Evolutionary conservation across 805 yeast species (phyloP).

Genomic region (Ogataea nitratoaversa): DNA sequence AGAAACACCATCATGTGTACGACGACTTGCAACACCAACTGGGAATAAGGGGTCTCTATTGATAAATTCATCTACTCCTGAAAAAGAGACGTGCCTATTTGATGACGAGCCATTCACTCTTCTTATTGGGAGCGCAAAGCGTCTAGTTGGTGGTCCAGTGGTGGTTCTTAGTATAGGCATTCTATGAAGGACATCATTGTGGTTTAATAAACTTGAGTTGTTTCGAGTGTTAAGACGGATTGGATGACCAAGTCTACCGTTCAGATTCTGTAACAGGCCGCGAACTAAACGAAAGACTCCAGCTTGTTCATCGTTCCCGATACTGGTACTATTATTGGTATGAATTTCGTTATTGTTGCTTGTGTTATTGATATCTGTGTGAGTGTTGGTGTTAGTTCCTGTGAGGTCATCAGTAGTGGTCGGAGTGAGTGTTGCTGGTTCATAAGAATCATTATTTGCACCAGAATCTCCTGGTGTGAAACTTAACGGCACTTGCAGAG

Average conservation of each 20-base stretch:
- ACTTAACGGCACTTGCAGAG: conserved; percentile 7
- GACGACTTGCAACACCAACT: conserved; percentile 44
- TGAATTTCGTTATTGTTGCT: not conserved
- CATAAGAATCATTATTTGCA: not conserved
- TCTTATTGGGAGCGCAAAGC: not conserved
- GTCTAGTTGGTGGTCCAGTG: conserved; percentile 4
- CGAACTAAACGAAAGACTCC: conserved; percentile 23
- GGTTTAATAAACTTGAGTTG: conserved; percentile 3
- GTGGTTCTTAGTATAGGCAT: conserved; percentile 13
- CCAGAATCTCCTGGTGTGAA: conserved; percentile 2
- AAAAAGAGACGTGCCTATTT: too few species aligned
- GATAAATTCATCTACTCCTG: conserved; percentile 7
- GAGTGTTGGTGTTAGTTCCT: not conserved
- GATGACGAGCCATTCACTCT: not conserved
- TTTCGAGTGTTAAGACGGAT: conserved; percentile 10
- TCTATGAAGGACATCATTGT: conserved; percentile 9
- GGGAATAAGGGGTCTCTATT: conserved; percentile 35
- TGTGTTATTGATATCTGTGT: conserved; percentile 1
- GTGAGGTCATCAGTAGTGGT: conserved; percentile 1
- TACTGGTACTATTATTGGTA: too few species aligned
- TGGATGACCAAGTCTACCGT: conserved; percentile 22
- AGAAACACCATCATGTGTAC: conserved; percentile 42
- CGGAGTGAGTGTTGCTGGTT: not conserved
- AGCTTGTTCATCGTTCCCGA: conserved; percentile 13
- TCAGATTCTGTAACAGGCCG: conserved; percentile 20